A percentile compares a stretch with the other conserved stretches of the same genome.
These are phyloP conservation scores for Trichoderma harzianum DNA, from an alignment of 2,329 filamentous ascomycete genomes.

Conservation along the genomic window DNA sequence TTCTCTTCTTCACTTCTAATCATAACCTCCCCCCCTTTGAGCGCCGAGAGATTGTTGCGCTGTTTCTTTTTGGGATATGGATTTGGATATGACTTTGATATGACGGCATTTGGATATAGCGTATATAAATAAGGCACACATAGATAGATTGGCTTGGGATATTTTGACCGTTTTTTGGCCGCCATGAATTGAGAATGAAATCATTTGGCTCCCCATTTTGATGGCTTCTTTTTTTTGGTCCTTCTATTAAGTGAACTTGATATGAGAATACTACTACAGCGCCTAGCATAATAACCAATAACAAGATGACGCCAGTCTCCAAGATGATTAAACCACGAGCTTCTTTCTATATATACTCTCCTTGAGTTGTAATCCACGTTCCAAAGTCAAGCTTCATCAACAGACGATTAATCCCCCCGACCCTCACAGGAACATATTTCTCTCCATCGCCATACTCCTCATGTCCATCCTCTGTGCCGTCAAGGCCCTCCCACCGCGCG, in stretches of 20 bases:
- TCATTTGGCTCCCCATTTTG: neutral
- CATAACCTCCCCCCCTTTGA: neutral
- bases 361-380: slow-evolving; percentile 47
- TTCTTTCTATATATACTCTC: slow-evolving; percentile 21
- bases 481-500: slow-evolving; percentile 40
- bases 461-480: neutral
- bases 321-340: neutral
- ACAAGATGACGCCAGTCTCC: neutral
- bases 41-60: slow-evolving; percentile 8
- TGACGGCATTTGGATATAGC: neutral
- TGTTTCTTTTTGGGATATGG: neutral
- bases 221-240: neutral
- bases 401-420: slow-evolving; percentile 77
- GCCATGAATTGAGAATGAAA: neutral
- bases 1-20: neutral
- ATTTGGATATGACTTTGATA: neutral
- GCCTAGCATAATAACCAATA: neutral
- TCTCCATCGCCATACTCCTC: slow-evolving; percentile 18
- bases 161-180: neutral
- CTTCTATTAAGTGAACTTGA: neutral
- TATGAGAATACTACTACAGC: neutral
- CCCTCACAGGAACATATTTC: slow-evolving; percentile 64
- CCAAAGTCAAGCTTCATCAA: slow-evolving; percentile 86
- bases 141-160: neutral
- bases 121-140: neutral